Evolutionary conservation across 2,329 filamentous ascomycete genomes (phyloP).

Genomic region (Cryphonectria parasitica): DNA sequence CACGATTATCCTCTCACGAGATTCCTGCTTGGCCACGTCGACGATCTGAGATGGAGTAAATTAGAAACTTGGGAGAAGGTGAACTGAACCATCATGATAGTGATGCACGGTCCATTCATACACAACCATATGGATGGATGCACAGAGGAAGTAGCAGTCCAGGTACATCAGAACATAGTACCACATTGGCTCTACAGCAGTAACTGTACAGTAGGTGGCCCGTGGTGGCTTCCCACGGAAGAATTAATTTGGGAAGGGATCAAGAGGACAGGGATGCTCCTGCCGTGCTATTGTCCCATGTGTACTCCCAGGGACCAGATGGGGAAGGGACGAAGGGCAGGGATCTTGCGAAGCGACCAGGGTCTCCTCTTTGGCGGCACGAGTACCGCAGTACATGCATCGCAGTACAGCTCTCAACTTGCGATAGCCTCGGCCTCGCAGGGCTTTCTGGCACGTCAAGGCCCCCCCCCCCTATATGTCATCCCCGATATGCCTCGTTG

Average conservation of each 20-base stretch:
- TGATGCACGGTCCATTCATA: not conserved
- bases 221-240: conserved; percentile 20
- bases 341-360: conserved; percentile 2
- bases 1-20: not conserved
- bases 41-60: not conserved
- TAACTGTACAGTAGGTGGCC: not conserved
- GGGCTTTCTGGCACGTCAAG: not conserved
- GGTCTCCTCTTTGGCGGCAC: not conserved
- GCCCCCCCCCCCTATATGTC: not conserved
- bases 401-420: not conserved
- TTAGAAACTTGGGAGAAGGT: not conserved
- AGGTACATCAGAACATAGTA: not conserved
- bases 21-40: not conserved
- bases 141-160: not conserved
- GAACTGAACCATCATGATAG: not conserved
- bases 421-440: conserved; percentile 4
- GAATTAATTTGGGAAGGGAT: conserved; percentile 24
- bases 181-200: not conserved
- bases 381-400: not conserved
- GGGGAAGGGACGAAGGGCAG: conserved; percentile 7
- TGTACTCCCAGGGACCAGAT: conserved; percentile 6
- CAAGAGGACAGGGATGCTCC: conserved; percentile 9
- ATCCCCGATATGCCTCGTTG: not conserved
- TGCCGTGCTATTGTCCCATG: conserved; percentile 7
- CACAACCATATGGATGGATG: not conserved